Evolutionary conservation across 106 monocot species (phyloP), one percentile per base, ranked within the genome.

Genomic region (Dactylorhiza incarnata): DNA sequence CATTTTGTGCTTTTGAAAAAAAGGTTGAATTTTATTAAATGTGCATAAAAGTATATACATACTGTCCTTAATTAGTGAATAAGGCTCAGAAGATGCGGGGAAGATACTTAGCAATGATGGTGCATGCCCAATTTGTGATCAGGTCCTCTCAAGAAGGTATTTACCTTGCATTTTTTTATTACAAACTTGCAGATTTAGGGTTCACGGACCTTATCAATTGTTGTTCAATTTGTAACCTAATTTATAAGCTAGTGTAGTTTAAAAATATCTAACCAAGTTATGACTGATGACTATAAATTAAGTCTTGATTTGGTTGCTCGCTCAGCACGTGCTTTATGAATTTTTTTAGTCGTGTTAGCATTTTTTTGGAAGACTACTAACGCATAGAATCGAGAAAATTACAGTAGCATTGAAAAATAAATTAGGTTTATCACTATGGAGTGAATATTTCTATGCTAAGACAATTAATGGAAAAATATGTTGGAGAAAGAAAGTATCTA

Each of bases 51-150:
- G 17, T 72, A 48, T 49, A 15, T 72, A 23, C 44, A 48, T 72
- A 2, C 29, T 80, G 53, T 71, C 75, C 71, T 87, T 86, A 81
- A 87, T 66, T n/a, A 55, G 17, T 12, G 19, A 19, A 59, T 79
- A 83, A 99, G 99, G 99, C 75, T 71, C 86, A 20, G 99, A 99
- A 75, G 99, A 99, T 85, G 99, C 99, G 7, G 80, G 82, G 78
- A 99, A 94, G 74, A 94, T 99, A 71, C 80, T 99, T n/a, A 90
- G 68, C 73, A 90, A 81, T 83, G 94, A 99, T 94, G 89, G 81
- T 71, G 85, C 93, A 10, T 99, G 94, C 78, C 99, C 99, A 74
- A 85, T 99, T 61, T 99, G 99, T 74, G 94, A 99, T 79, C 94
- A 99, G 85, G 99, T 90, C 45, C 99, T 99, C 54, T 92, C 99